These are phyloP conservation scores for Hypericum androsaemum DNA, from an alignment of 345 rosid genomes.

Conservation along the genomic window DNA sequence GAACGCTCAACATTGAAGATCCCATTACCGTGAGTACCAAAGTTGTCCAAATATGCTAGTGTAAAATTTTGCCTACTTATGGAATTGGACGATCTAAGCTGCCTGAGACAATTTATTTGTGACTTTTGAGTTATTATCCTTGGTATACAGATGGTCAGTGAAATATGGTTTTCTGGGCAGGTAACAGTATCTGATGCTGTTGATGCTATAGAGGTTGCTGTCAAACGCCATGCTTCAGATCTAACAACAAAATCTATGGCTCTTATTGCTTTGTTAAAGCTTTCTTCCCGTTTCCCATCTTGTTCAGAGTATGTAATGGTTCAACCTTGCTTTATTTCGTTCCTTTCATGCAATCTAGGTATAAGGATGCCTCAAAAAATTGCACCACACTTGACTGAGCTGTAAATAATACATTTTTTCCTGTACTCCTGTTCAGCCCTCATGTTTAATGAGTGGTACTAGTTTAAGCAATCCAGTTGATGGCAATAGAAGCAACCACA, in stretches of 20 bases:
- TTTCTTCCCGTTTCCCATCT: slow-evolving; percentile 95
- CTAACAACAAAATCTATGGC: slow-evolving; percentile 88
- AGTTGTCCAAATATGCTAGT: no score
- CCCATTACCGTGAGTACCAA: slow-evolving; percentile 63
- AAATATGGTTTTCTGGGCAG: slow-evolving; percentile 36
- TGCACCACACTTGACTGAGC: neutral
- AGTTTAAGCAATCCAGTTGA: no score
- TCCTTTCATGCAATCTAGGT: neutral
- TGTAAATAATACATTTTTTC: neutral
- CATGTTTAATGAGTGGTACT: no score
- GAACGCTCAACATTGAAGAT: slow-evolving; percentile 83
- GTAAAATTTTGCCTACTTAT: no score
- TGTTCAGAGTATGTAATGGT: slow-evolving; percentile 62
- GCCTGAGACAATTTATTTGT: neutral
- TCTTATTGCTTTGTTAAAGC: slow-evolving; percentile 72
- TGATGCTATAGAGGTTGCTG: slow-evolving; percentile 64
- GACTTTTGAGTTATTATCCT: neutral
- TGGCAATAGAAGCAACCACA: no score
- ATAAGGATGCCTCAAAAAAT: neutral
- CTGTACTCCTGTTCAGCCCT: no score
- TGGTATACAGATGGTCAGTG: neutral
- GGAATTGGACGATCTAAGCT: no score
- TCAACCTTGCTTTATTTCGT: slow-evolving; percentile 10
- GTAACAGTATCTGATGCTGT: slow-evolving; percentile 88
- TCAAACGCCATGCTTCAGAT: slow-evolving; percentile 61